These are phyloP conservation scores for Ceratobasidium sp. DNA, from an alignment of 1,284 basidiomycete species.

Conservation along the genomic window DNA sequence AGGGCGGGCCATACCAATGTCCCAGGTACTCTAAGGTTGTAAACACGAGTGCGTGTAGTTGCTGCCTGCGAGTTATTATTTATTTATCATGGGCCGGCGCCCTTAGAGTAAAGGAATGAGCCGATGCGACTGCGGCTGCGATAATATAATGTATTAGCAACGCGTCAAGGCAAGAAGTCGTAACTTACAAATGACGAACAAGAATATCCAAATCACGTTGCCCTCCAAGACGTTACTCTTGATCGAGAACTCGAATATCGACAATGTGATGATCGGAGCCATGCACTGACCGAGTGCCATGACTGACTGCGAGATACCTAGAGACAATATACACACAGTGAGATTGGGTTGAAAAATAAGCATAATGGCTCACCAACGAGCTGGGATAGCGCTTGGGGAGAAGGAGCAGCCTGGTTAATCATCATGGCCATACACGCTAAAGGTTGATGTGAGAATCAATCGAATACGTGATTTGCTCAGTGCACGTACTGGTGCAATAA, in stretches of 20 bases:
- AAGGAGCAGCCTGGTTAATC: conserved; percentile 35
- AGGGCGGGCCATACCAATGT: too few relatives aligned
- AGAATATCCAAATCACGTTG: conserved; percentile 22
- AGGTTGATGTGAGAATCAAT: neutral
- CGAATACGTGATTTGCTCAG: neutral
- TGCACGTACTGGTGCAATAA: conserved; percentile 25
- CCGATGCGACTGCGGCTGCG: conserved; percentile 13
- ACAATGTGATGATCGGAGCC: conserved; percentile 24
- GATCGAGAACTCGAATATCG: conserved; percentile 35
- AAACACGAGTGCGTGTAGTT: neutral
- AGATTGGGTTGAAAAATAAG: neutral
- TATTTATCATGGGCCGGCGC: neutral
- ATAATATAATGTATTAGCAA: neutral
- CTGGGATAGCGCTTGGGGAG: conserved; percentile 24
- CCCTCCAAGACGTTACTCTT: conserved; percentile 24
- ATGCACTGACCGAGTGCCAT: conserved; percentile 34
- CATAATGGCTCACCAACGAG: conserved; percentile 19
- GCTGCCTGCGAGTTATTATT: neutral
- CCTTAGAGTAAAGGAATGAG: conserved; percentile 20
- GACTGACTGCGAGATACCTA: conserved; percentile 33
- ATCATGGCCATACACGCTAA: conserved; percentile 41
- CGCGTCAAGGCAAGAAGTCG: neutral
- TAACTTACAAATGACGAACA: conserved; percentile 20
- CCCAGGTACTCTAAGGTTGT: too few relatives aligned
- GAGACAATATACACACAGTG: neutral